A percentile compares a stretch with the other conserved stretches of the same genome.
These are phyloP conservation scores for Handroanthus guayacan DNA, from an alignment of 257 asterid genomes.

Conservation along the genomic window DNA sequence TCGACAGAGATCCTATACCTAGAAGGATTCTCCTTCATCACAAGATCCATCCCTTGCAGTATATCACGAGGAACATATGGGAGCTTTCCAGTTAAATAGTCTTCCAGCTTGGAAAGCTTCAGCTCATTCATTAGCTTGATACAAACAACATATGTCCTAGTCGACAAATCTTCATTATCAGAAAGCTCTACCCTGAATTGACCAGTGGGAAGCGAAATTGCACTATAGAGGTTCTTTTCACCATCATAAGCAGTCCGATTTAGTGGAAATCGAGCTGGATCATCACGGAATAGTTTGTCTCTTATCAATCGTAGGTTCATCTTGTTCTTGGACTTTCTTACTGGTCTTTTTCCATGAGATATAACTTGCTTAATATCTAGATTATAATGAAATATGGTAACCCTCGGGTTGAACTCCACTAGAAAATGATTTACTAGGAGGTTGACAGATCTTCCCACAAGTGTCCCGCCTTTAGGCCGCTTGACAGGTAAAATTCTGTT, in stretches of 20 bases:
- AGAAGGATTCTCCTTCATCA: slow-evolving; percentile 76
- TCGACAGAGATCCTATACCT: slow-evolving; percentile 52
- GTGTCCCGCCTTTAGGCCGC: slow-evolving; percentile 44
- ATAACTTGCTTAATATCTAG: slow-evolving; percentile 52
- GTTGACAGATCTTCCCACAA: slow-evolving; percentile 40
- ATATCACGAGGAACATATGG: slow-evolving; percentile 66
- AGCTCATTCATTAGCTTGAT: slow-evolving; percentile 62
- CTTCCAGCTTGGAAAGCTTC: slow-evolving; percentile 66
- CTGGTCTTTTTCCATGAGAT: slow-evolving; percentile 46
- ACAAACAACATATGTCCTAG: slow-evolving; percentile 45
- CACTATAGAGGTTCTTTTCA: slow-evolving; percentile 73
- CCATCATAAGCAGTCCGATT: slow-evolving; percentile 71
- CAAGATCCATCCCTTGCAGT: slow-evolving; percentile 74
- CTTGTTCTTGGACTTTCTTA: slow-evolving; percentile 45
- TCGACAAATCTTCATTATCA: slow-evolving; percentile 44
- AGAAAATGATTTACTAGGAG: slow-evolving; percentile 68
- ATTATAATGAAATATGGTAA: slow-evolving; percentile 61
- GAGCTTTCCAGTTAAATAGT: slow-evolving; percentile 54
- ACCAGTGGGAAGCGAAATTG: slow-evolving; percentile 61
- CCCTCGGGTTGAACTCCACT: slow-evolving; percentile 54
- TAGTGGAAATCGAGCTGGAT: slow-evolving; percentile 57
- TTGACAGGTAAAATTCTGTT: slow-evolving; percentile 43
- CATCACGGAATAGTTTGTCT: slow-evolving; percentile 51
- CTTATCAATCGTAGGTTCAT: slow-evolving; percentile 47
- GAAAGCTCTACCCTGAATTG: slow-evolving; percentile 54